These are phyloP conservation scores for Candida albicans DNA, from an alignment of 1,139 yeast genomes.

Conservation along the genomic window DNA sequence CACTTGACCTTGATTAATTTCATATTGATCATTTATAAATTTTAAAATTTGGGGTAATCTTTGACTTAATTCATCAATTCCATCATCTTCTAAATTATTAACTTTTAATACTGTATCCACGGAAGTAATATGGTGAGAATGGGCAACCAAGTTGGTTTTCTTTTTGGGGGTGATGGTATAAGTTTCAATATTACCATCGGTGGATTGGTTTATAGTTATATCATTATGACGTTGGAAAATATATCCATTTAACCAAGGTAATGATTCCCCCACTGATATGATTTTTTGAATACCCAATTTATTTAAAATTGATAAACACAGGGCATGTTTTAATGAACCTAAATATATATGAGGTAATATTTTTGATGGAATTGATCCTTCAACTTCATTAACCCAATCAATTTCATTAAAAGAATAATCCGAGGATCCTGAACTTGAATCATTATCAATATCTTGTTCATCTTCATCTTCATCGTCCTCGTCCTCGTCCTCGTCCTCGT, in stretches of 20 bases:
- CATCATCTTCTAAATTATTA: constrained; percentile 49
- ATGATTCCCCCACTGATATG: constrained; percentile 82
- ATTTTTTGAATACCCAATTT: constrained; percentile 72
- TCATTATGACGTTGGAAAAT: constrained; percentile 30
- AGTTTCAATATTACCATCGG: constrained; percentile 36
- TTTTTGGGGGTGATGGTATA: constrained; percentile 25
- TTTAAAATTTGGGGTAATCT: constrained; percentile 38
- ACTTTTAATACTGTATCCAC: constrained; percentile 44
- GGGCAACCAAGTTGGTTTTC: background rate
- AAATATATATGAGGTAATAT: constrained; percentile 81
- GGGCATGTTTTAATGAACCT: constrained; percentile 85
- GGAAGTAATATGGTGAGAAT: constrained; percentile 13
- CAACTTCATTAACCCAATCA: constrained; percentile 46
- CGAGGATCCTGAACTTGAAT: constrained; percentile 1
- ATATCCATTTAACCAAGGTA: constrained; percentile 56
- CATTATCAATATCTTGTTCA: constrained; percentile 1
- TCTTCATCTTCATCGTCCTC: constrained; percentile 5
- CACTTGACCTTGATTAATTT: constrained; percentile 27
- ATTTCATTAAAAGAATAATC: constrained; percentile 6
- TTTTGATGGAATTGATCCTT: constrained; percentile 70
- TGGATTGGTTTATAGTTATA: constrained; percentile 23
- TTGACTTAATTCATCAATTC: constrained; percentile 42
- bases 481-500: too few species aligned
- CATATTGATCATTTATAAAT: constrained; percentile 36
- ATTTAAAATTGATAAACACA: constrained; percentile 59